Percentiles rank a stretch among this genome's conserved stretches.
phyloP scores from a whole-genome alignment of 176 grass and related monocot species.

The Metroxylon sagu region DNA sequence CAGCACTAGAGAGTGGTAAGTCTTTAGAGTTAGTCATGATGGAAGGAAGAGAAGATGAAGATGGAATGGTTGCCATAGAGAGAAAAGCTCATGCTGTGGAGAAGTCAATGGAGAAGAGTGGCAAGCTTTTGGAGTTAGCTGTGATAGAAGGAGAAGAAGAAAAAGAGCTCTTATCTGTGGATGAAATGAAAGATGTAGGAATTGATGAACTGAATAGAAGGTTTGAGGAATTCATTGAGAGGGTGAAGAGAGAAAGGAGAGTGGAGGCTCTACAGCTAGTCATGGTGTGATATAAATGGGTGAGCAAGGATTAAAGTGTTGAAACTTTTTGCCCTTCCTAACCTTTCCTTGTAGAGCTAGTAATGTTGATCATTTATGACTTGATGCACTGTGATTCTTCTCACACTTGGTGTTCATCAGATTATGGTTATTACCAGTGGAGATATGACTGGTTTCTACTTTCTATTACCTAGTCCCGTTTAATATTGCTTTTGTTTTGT shows the following conservation, averaged over 20 bases:
- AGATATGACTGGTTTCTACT: no score
- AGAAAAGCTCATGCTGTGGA: no score
- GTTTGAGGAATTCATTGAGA: constrained; percentile 66
- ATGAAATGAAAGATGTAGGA: constrained; percentile 10
- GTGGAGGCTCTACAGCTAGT: constrained; percentile 23
- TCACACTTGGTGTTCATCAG: no score
- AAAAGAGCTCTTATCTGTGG: neutral
- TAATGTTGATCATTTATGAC: no score
- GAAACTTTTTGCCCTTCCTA: no score
- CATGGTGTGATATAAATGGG: neutral
- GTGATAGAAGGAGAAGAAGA: constrained; percentile 1
- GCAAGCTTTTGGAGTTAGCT: constrained; percentile 9
- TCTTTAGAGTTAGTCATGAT: constrained; percentile 17
- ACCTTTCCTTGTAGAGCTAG: no score
- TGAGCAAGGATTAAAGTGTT: no score
- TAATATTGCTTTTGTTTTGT: no score
- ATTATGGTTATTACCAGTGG: no score
- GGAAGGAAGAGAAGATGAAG: constrained; percentile 1
- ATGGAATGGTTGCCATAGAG: neutral
- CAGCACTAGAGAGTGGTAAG: neutral
- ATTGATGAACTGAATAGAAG: constrained; percentile 40
- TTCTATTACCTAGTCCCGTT: no score
- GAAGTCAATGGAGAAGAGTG: neutral
- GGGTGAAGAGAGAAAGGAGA: constrained; percentile 20
- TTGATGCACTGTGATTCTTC: no score